phyloP scores from a whole-genome alignment of 202 grass and related monocot species.

The Carex arenaria region DNA sequence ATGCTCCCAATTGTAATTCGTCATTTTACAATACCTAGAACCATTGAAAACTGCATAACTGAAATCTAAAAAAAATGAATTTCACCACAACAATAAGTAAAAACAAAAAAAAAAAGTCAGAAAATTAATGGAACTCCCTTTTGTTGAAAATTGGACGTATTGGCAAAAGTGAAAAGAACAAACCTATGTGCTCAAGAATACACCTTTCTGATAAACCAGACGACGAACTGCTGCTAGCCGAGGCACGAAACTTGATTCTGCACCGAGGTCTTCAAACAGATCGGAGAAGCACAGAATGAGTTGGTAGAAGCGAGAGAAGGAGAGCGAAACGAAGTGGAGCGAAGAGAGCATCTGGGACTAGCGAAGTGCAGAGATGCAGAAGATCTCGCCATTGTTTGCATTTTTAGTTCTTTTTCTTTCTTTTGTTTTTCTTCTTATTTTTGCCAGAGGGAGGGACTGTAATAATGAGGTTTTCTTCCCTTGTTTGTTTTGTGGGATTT shows the following conservation, averaged over 20 bases:
- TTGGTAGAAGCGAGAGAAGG: background rate
- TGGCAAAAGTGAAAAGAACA: background rate
- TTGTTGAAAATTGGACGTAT: too few relatives aligned
- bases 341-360: background rate
- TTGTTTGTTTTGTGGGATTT: background rate
- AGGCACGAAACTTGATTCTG: background rate
- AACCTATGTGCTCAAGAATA: slow-evolving; percentile 72
- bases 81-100: too few relatives aligned
- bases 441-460: background rate
- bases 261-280: slow-evolving; percentile 3
- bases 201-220: slow-evolving; percentile 37
- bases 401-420: background rate
- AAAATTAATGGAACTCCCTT: too few relatives aligned
- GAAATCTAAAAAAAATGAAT: too few relatives aligned
- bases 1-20: too few relatives aligned
- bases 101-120: too few relatives aligned
- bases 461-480: background rate
- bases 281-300: background rate
- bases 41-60: too few relatives aligned
- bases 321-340: background rate
- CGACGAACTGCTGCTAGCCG: slow-evolving; percentile 1
- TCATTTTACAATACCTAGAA: too few relatives aligned
- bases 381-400: slow-evolving; percentile 19
- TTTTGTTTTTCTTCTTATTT: background rate
- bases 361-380: background rate